Evolutionary conservation across 768 basidiomycete species (phyloP).

Genomic region (Agrocybe praecox): DNA sequence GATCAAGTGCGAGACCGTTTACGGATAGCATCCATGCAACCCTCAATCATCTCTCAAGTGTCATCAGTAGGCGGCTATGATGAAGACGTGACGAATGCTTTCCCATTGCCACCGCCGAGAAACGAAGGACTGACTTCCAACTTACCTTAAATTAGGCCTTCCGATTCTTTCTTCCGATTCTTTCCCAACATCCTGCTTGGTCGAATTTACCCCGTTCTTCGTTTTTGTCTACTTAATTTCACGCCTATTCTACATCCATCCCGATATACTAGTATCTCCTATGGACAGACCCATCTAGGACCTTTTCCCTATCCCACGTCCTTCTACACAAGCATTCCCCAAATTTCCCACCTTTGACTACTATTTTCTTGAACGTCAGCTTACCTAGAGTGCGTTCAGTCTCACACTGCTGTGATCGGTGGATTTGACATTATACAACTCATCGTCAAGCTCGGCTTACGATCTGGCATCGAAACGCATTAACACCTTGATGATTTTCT

Average conservation of each 20-base stretch:
- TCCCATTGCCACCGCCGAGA: constrained; percentile 40
- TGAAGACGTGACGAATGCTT: constrained; percentile 39
- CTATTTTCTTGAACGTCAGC: background rate
- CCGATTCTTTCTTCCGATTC: background rate
- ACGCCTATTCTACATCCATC: background rate
- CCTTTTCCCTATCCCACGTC: background rate
- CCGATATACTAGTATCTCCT: background rate
- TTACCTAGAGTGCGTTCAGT: background rate
- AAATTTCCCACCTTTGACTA: background rate
- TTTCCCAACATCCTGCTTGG: too few relatives aligned
- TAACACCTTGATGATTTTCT: background rate
- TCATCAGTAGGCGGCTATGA: constrained; percentile 35
- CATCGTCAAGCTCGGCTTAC: constrained; percentile 3
- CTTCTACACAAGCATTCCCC: background rate
- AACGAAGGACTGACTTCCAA: constrained; percentile 1
- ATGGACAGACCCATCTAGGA: background rate
- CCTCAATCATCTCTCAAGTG: constrained; percentile 39
- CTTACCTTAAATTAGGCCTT: constrained; percentile 1
- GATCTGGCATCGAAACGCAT: constrained; percentile 13
- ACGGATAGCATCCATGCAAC: constrained; percentile 61
- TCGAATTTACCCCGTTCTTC: background rate
- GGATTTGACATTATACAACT: background rate
- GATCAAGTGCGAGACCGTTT: constrained; percentile 50
- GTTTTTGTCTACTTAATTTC: background rate
- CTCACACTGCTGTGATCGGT: too few relatives aligned